Conservation (phyloP, 208 protist species). For the Endotrypanum monterogeii region DNA sequence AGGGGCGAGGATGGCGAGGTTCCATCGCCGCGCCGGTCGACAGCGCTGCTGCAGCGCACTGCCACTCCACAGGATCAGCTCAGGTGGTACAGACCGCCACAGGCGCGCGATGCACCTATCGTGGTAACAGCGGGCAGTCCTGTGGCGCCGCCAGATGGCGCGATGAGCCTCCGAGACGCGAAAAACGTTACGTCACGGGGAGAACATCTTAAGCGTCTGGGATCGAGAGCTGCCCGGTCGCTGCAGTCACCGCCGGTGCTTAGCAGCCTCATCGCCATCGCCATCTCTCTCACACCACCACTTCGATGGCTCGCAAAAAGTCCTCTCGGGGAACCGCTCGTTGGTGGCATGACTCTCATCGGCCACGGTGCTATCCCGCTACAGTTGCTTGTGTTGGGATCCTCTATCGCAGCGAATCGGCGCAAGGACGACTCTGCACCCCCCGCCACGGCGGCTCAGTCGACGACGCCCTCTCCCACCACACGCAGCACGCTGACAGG, state of each 20-base stretch:
- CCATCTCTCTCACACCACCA: constrained; percentile 64
- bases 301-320: constrained; percentile 62
- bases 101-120: constrained; percentile 30
- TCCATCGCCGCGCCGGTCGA: background rate
- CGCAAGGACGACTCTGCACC: constrained; percentile 13
- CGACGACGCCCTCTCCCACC: background rate
- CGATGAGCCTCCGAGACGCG: constrained; percentile 10
- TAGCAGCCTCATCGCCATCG: constrained; percentile 50
- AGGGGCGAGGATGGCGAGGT: background rate
- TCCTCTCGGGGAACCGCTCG: constrained; percentile 36
- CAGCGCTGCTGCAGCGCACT: constrained; percentile 9
- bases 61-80: constrained; percentile 44
- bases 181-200: background rate
- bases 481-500: background rate
- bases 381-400: constrained; percentile 61
- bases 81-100: constrained; percentile 39
- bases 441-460: background rate
- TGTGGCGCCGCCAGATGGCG: constrained; percentile 13
- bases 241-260: constrained; percentile 51
- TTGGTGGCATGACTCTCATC: constrained; percentile 59
- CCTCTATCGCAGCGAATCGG: constrained; percentile 38
- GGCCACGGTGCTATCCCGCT: constrained; percentile 65
- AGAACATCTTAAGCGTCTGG: constrained; percentile 11
- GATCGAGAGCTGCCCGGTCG: constrained; percentile 20
- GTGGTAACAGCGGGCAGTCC: constrained; percentile 9